A percentile compares a stretch with the other conserved stretches of the same genome.
Conservation (phyloP, 116 monocot genomes). For the Phalaenopsis hybrid region DNA sequence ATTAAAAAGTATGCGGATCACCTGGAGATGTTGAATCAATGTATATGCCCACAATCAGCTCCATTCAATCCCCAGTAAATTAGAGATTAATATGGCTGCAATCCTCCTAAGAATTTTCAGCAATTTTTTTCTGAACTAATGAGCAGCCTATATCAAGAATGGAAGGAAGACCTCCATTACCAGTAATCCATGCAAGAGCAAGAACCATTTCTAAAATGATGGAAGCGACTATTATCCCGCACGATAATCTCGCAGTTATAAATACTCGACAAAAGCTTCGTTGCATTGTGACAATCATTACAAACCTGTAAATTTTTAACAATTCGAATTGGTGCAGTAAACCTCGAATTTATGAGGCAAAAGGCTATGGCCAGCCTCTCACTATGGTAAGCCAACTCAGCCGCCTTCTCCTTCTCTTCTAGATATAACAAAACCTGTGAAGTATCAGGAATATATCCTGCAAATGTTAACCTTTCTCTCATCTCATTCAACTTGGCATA, state of each 20-base stretch:
- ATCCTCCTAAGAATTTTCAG: neutral
- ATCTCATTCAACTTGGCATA: constrained; percentile 49
- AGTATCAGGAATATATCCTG: constrained; percentile 40
- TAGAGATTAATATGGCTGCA: neutral
- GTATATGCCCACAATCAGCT: neutral
- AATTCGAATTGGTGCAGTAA: constrained; percentile 42
- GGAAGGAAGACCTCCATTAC: no score
- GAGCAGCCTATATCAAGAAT: no score
- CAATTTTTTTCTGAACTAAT: no score
- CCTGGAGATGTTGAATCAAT: no score
- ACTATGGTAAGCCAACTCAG: constrained; percentile 42
- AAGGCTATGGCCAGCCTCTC: constrained; percentile 78
- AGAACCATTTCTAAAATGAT: constrained; percentile 52
- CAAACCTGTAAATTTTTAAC: constrained; percentile 67
- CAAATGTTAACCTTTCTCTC: constrained; percentile 34
- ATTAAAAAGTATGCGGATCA: no score
- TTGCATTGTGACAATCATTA: constrained; percentile 54
- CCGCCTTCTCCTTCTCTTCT: constrained; percentile 37
- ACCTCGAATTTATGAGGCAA: constrained; percentile 62
- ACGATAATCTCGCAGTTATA: constrained; percentile 60
- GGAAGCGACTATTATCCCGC: constrained; percentile 76
- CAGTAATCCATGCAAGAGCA: no score
- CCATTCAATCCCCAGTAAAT: neutral
- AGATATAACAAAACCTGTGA: constrained; percentile 63
- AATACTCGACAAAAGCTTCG: constrained; percentile 24